These are phyloP conservation scores for Apiotrichum siamense DNA, from an alignment of 1,284 basidiomycete genomes.

Conservation along the genomic window DNA sequence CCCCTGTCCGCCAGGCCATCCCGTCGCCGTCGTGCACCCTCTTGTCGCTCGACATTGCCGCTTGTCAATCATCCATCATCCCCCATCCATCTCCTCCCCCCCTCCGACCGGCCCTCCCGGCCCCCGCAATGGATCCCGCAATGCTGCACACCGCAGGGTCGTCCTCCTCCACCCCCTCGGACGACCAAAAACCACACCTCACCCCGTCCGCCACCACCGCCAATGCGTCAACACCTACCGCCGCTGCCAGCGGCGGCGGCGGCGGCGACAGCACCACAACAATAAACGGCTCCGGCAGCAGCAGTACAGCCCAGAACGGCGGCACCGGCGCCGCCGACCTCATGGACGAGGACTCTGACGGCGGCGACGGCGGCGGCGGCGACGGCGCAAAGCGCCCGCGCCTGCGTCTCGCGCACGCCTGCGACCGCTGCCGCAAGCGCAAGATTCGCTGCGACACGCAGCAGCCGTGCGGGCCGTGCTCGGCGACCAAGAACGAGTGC, in stretches of 20 bases:
- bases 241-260: background rate
- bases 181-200: no score
- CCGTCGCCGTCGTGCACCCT: no score
- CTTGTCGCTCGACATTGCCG: no score
- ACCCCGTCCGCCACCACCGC: no score
- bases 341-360: constrained; percentile 20
- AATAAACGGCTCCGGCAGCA: background rate
- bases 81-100: no score
- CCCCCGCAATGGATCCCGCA: no score
- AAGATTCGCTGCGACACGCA: constrained; percentile 48
- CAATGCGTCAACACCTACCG: no score
- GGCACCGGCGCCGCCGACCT: background rate
- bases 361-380: constrained; percentile 15
- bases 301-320: background rate
- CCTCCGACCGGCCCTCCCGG: no score
- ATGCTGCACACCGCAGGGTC: no score
- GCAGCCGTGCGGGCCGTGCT: constrained; percentile 48
- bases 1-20: no score
- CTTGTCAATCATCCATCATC: no score
- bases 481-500: constrained; percentile 43
- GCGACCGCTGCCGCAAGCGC: constrained; percentile 40
- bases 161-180: no score
- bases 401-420: constrained; percentile 43
- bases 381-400: constrained; percentile 41
- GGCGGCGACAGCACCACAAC: constrained; percentile 1